Percentiles rank a stretch among this genome's conserved stretches.
Conservation (phyloP, 2,329 filamentous ascomycete species). For the Microsporum audouinii region DNA sequence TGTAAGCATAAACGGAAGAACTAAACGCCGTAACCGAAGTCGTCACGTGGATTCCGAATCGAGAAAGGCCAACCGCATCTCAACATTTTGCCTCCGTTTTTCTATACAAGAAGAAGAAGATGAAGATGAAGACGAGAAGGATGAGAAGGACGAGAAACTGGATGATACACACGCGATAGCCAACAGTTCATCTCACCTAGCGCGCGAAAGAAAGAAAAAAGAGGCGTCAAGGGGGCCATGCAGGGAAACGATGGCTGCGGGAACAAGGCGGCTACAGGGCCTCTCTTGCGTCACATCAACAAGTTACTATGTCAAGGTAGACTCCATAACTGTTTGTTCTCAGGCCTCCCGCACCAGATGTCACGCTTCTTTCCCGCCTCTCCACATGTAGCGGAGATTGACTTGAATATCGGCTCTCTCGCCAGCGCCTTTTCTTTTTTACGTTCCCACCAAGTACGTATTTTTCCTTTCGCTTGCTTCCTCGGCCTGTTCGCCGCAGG, state of each 20-base stretch:
- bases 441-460: neutral
- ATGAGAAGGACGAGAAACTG: neutral
- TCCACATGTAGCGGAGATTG: no score
- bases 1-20: neutral
- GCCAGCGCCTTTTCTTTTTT: neutral
- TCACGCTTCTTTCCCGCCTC: neutral
- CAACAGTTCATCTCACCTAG: neutral
- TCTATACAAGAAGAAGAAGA: neutral
- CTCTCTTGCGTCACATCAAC: neutral
- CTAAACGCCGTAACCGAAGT: neutral
- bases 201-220: neutral
- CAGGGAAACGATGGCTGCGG: neutral
- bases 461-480: neutral
- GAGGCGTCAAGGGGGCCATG: neutral
- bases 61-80: slow-evolving; percentile 1
- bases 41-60: neutral
- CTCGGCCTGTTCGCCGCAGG: neutral
- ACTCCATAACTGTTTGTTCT: neutral
- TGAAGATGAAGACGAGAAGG: neutral
- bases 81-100: neutral
- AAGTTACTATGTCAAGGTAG: neutral
- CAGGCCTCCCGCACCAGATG: neutral
- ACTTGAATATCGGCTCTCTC: no score
- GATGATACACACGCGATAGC: no score
- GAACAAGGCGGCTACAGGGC: neutral